A percentile compares a stretch with the other conserved stretches of the same genome.
These are phyloP conservation scores for Pinus taeda DNA, from an alignment of 75 land plant species.

Conservation along the genomic window DNA sequence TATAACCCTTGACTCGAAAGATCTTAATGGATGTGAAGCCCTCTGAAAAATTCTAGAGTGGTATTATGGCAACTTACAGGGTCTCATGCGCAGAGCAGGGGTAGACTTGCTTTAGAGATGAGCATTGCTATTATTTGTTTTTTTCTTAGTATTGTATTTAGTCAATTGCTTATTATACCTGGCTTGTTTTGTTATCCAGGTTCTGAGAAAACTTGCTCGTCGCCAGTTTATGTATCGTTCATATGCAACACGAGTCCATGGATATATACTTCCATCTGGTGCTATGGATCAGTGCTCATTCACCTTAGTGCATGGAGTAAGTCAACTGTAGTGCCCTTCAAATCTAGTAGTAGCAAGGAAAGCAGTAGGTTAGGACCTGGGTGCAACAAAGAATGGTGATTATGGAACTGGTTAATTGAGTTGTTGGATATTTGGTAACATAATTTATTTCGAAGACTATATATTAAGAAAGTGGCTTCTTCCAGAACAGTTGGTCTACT, in stretches of 20 bases:
- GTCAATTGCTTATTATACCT: no score
- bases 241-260: conserved; percentile 92
- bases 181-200: conserved; percentile 28
- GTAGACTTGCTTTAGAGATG: conserved; percentile 80
- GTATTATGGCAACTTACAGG: conserved; percentile 73
- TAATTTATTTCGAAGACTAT: background rate
- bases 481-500: no score
- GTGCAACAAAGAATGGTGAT: background rate
- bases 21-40: conserved; percentile 25
- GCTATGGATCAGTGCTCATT: conserved; percentile 26
- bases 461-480: background rate
- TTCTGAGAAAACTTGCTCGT: conserved; percentile 62
- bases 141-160: background rate
- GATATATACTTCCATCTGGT: conserved; percentile 53
- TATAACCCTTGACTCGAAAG: background rate
- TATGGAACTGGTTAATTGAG: background rate
- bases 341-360: background rate
- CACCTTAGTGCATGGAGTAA: conserved; percentile 87
- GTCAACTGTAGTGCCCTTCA: conserved; percentile 2
- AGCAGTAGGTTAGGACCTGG: background rate
- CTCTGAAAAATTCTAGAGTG: conserved; percentile 67
- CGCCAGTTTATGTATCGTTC: conserved; percentile 69
- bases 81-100: conserved; percentile 77
- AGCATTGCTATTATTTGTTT: background rate
- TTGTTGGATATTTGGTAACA: background rate